phyloP scores from a whole-genome alignment of 108 stramenopile genomes.

The Discostella pseudostelligera region DNA sequence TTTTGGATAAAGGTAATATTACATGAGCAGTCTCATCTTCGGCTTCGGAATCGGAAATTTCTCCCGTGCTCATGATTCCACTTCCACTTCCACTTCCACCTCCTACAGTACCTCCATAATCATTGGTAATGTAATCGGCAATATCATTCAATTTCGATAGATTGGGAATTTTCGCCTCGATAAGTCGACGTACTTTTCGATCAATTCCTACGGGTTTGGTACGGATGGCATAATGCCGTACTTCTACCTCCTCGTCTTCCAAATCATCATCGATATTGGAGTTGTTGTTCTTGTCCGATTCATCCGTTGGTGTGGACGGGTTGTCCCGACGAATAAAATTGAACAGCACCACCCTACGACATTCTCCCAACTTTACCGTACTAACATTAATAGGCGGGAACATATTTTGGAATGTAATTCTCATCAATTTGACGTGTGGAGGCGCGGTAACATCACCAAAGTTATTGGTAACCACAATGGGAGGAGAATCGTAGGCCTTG shows the following conservation, averaged over 20 bases:
- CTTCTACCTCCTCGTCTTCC: conserved; percentile 79
- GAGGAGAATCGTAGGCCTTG: conserved; percentile 69
- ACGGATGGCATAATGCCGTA: conserved; percentile 97
- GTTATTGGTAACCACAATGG: conserved; percentile 98
- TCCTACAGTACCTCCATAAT: background rate
- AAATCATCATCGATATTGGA: conserved; percentile 32
- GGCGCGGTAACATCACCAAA: conserved; percentile 88
- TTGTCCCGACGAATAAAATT: conserved; percentile 64
- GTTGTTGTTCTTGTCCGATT: conserved; percentile 2
- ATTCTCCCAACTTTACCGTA: conserved; percentile 89
- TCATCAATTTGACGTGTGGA: conserved; percentile 94
- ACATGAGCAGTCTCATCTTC: conserved; percentile 81
- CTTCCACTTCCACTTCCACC: no score
- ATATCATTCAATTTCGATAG: conserved; percentile 90
- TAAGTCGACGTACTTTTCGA: conserved; percentile 85
- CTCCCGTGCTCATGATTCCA: conserved; percentile 35
- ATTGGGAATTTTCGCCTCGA: conserved; percentile 94
- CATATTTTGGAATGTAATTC: conserved; percentile 98
- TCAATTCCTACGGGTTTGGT: conserved; percentile 94
- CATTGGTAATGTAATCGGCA: conserved; percentile 86
- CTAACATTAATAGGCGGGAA: conserved; percentile 98
- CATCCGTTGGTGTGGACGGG: conserved; percentile 1
- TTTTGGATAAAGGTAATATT: conserved; percentile 71
- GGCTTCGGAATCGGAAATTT: conserved; percentile 82
- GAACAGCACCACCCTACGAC: conserved; percentile 95